These are phyloP conservation scores for Balakata baccata DNA, from an alignment of 345 rosid species.

Conservation along the genomic window DNA sequence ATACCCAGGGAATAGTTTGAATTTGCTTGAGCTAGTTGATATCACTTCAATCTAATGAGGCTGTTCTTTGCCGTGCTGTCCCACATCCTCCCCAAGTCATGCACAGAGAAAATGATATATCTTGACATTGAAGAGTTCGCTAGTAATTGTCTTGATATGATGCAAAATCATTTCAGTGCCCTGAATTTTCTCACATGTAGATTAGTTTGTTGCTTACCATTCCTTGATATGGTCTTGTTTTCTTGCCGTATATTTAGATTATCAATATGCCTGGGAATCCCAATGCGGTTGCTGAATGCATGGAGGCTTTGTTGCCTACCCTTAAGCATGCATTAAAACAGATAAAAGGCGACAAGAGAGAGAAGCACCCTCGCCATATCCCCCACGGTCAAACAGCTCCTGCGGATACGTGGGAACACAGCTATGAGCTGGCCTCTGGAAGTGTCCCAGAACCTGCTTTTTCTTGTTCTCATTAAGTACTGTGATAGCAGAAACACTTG, in stretches of 20 bases:
- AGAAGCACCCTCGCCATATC: conserved; percentile 80
- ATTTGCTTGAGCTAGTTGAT: neutral
- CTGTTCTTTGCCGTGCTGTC: neutral
- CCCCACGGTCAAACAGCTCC: conserved; percentile 66
- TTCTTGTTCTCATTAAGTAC: conserved; percentile 51
- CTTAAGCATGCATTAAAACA: conserved; percentile 89
- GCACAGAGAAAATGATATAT: neutral
- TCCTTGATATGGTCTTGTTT: neutral
- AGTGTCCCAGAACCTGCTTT: conserved; percentile 30
- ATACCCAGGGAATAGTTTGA: neutral
- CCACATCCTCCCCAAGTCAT: neutral
- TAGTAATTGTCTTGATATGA: neutral
- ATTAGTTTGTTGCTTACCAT: neutral
- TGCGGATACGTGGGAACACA: conserved; percentile 62
- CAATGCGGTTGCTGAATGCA: conserved; percentile 87
- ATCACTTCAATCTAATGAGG: neutral
- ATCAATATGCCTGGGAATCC: conserved; percentile 99
- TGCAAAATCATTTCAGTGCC: neutral
- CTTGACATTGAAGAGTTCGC: neutral
- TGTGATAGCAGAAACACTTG: neutral
- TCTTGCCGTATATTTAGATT: conserved; percentile 41
- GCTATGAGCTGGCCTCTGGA: conserved; percentile 55
- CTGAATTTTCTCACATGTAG: neutral
- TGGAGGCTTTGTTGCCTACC: conserved; percentile 83
- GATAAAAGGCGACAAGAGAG: conserved; percentile 87